A percentile compares a stretch with the other conserved stretches of the same genome.
phyloP scores from a whole-genome alignment of 192 early-diverging fungal genomes.

The Entomortierella chlamydospora region DNA sequence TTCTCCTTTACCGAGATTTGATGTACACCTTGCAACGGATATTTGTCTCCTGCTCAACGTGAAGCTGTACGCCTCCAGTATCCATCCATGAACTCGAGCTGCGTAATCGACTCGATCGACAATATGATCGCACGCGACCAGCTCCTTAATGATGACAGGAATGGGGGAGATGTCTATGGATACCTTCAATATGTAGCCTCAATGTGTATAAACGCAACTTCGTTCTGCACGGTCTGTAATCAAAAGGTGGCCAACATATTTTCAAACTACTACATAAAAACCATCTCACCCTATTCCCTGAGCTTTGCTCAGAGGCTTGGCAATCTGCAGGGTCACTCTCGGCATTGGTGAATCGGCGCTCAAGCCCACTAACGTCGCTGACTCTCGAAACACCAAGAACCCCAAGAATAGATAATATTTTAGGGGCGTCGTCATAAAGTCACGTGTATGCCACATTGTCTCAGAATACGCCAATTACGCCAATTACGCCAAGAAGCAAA shows the following conservation, averaged over 20 bases:
- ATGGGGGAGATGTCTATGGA: slow-evolving; percentile 36
- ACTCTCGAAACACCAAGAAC: not conserved
- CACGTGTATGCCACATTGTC: too few relatives aligned
- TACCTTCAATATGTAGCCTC: slow-evolving; percentile 34
- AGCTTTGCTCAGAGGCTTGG: not conserved
- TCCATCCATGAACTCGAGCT: slow-evolving; percentile 11
- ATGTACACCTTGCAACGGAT: not conserved
- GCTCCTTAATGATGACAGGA: slow-evolving; percentile 16
- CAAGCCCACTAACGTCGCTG: slow-evolving; percentile 39
- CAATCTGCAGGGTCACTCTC: slow-evolving; percentile 3
- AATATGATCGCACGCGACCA: slow-evolving; percentile 29
- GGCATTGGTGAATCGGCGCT: slow-evolving; percentile 4
- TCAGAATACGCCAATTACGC: too few relatives aligned
- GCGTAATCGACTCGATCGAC: slow-evolving; percentile 16
- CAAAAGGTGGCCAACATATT: slow-evolving; percentile 37
- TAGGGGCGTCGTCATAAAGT: too few relatives aligned
- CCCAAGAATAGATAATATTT: not conserved
- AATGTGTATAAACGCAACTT: not conserved
- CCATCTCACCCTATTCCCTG: slow-evolving; percentile 3
- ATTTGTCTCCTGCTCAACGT: slow-evolving; percentile 12
- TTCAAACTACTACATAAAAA: slow-evolving; percentile 22
- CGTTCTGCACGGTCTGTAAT: slow-evolving; percentile 23
- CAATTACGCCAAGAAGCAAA: too few relatives aligned
- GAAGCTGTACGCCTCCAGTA: slow-evolving; percentile 23
- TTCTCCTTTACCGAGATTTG: too few relatives aligned